A percentile compares a stretch with the other conserved stretches of the same genome.
Evolutionary conservation across 805 yeast species (phyloP).

Genomic region (Candida bentonensis): DNA sequence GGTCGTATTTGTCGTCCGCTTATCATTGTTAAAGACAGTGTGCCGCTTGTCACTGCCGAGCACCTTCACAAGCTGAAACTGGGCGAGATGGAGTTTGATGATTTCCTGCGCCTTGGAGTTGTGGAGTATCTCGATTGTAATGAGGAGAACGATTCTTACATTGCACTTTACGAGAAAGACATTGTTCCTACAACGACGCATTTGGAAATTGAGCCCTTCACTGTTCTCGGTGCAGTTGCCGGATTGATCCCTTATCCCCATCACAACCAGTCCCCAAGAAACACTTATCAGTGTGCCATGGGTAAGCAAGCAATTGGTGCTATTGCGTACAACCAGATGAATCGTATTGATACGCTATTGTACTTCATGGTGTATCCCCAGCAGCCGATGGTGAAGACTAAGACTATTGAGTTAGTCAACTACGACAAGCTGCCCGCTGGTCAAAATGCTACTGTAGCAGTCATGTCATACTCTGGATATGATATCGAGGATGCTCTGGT

Average conservation of each 20-base stretch:
- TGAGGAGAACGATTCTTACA: constrained; percentile 88
- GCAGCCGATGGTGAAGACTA: constrained; percentile 97
- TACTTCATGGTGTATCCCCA: constrained; percentile 98
- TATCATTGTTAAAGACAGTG: constrained; percentile 67
- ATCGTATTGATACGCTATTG: constrained; percentile 85
- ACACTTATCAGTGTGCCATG: constrained; percentile 91
- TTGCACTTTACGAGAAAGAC: constrained; percentile 74
- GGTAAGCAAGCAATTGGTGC: constrained; percentile 99
- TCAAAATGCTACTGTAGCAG: constrained; percentile 97
- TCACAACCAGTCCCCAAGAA: constrained; percentile 85
- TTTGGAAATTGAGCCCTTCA: constrained; percentile 90
- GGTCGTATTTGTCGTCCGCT: constrained; percentile 96
- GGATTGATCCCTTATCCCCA: constrained; percentile 88
- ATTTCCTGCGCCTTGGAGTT: constrained; percentile 68
- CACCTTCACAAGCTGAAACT: constrained; percentile 50
- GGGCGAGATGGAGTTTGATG: constrained; percentile 82
- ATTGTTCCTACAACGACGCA: constrained; percentile 57
- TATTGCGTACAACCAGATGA: constrained; percentile 90
- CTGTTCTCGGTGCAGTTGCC: constrained; percentile 84
- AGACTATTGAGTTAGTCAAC: constrained; percentile 87
- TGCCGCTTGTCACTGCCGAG: constrained; percentile 52
- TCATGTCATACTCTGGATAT: constrained; percentile 97
- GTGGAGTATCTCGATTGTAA: constrained; percentile 95
- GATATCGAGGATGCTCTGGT: constrained; percentile 99
- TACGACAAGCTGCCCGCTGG: constrained; percentile 98